Evolutionary conservation across 192 early-diverging fungal genomes (phyloP).

Genomic region (Rhizoclosmatium globosum): DNA sequence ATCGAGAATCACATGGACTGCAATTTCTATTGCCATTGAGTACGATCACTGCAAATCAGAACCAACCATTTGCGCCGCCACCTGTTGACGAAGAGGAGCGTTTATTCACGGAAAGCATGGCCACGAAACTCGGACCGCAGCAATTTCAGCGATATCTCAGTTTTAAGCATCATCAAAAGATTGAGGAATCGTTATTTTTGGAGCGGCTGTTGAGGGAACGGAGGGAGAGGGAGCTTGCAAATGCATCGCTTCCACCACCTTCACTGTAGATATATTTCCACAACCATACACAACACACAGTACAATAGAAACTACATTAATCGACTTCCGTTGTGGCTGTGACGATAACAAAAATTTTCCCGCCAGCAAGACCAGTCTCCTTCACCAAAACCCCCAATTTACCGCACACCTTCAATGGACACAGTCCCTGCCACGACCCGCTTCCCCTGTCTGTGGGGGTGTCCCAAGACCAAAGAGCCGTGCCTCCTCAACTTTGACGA

Average conservation of each 20-base stretch:
- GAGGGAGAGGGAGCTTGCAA: background rate
- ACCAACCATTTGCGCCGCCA: no score
- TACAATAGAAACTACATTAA: background rate
- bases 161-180: conserved; percentile 7
- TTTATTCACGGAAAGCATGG: background rate
- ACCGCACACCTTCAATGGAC: background rate
- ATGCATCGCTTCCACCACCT: background rate
- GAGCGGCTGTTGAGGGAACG: background rate
- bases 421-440: background rate
- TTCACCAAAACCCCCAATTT: background rate
- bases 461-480: background rate
- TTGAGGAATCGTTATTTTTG: background rate
- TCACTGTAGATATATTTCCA: background rate
- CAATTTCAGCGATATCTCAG: background rate
- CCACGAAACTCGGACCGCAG: background rate
- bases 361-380: no score
- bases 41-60: no score
- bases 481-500: background rate
- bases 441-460: background rate
- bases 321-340: no score
- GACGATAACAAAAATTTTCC: no score
- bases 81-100: no score
- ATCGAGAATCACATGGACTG: no score
- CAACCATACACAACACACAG: background rate
- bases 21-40: no score